A percentile compares a stretch with the other conserved stretches of the same genome.
Evolutionary conservation across 306 rosid species (phyloP).

Genomic region (Macrotyloma uniflorum): DNA sequence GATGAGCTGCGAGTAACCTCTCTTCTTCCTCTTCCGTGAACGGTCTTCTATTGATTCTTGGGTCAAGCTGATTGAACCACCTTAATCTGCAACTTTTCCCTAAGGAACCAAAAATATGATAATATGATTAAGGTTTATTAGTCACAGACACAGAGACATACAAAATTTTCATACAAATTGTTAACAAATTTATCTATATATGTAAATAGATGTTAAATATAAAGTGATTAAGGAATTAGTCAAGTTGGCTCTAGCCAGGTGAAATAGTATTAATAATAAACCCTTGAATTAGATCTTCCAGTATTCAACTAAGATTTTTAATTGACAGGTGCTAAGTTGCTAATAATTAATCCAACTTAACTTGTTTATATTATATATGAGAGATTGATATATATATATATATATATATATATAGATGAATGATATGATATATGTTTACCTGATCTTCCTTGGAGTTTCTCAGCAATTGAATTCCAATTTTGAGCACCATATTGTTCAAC

Average conservation of each 20-base stretch:
- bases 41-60: slow-evolving; percentile 89
- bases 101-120: slow-evolving; percentile 4
- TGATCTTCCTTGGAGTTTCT: slow-evolving; percentile 96
- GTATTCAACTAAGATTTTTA: neutral
- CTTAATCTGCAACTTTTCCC: slow-evolving; percentile 96
- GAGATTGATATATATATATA: no score
- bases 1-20: slow-evolving; percentile 76
- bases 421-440: slow-evolving; percentile 41
- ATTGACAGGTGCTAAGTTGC: neutral
- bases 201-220: neutral
- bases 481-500: slow-evolving; percentile 90
- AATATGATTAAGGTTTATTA: neutral
- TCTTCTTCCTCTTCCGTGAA: slow-evolving; percentile 93
- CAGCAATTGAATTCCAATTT: slow-evolving; percentile 96
- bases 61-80: slow-evolving; percentile 98
- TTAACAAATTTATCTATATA: neutral
- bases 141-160: neutral
- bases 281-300: slow-evolving; percentile 32
- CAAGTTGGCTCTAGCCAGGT: neutral
- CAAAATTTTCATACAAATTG: neutral
- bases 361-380: neutral
- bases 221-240: neutral
- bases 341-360: neutral
- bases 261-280: slow-evolving; percentile 10
- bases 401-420: neutral